These are phyloP conservation scores for Podospora tetraspora DNA, from an alignment of 495 filamentous ascomycete genomes.

Conservation along the genomic window DNA sequence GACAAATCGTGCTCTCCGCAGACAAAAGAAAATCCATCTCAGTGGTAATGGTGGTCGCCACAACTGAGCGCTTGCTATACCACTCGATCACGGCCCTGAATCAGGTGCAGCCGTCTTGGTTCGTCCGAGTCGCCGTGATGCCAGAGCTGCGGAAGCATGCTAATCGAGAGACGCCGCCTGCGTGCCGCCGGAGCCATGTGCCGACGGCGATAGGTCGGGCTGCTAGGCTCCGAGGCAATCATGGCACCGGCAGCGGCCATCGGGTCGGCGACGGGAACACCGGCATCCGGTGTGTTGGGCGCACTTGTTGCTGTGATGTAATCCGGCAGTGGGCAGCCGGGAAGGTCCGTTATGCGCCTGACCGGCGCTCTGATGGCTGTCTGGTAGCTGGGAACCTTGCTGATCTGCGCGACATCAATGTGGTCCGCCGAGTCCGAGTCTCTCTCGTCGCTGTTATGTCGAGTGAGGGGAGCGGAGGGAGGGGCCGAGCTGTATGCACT, in stretches of 20 bases:
- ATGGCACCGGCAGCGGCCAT: slow-evolving; percentile 15
- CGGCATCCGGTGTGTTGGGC: slow-evolving; percentile 23
- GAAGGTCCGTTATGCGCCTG: slow-evolving; percentile 34
- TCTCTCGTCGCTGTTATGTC: slow-evolving; percentile 57
- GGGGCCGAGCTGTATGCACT: slow-evolving; percentile 28
- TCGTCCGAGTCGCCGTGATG: slow-evolving; percentile 24
- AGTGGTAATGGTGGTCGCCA: neutral
- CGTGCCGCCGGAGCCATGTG: slow-evolving; percentile 13
- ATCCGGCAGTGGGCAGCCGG: slow-evolving; percentile 32
- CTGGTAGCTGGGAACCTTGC: slow-evolving; percentile 73
- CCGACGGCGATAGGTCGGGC: slow-evolving; percentile 2
- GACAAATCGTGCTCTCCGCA: neutral
- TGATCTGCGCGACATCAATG: slow-evolving; percentile 58
- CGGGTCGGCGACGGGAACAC: slow-evolving; percentile 23
- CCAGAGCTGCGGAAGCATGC: slow-evolving; percentile 14
- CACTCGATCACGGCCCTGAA: slow-evolving; percentile 28
- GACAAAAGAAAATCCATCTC: slow-evolving; percentile 4
- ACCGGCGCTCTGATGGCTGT: slow-evolving; percentile 62
- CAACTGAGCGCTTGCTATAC: slow-evolving; percentile 12
- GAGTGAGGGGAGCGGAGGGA: slow-evolving; percentile 42
- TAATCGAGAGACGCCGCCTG: slow-evolving; percentile 18
- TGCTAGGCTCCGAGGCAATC: slow-evolving; percentile 3
- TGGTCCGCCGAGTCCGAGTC: slow-evolving; percentile 46
- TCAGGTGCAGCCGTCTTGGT: slow-evolving; percentile 20
- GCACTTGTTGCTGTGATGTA: slow-evolving; percentile 40